Conservation (phyloP, 345 rosid species). For the Linum trigynum region DNA sequence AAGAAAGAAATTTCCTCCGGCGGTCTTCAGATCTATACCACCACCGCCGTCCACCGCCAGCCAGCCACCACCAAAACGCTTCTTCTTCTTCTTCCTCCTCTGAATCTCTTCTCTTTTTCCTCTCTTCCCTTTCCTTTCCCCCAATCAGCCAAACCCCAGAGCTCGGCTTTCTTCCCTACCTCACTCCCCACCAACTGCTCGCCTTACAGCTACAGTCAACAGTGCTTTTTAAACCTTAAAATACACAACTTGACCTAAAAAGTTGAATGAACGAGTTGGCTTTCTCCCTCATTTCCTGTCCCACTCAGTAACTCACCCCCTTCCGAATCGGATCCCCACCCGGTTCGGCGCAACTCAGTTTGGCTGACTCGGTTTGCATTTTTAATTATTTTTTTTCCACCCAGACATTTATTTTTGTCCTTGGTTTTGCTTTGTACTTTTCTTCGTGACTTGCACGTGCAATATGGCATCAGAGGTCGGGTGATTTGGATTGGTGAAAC, state of each 20-base stretch:
- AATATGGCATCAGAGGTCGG: not conserved
- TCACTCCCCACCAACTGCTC: not conserved
- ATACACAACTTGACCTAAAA: not conserved
- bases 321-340: too few species aligned
- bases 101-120: conserved; percentile 1
- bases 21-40: conserved; percentile 32
- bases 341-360: not conserved
- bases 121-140: not conserved
- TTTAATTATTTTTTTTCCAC: too few species aligned
- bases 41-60: not conserved
- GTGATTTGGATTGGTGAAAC: not conserved
- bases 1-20: conserved; percentile 2
- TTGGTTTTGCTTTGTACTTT: not conserved
- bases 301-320: too few species aligned
- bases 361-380: not conserved
- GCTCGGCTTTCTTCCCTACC: too few species aligned
- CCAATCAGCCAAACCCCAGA: too few species aligned
- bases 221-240: not conserved
- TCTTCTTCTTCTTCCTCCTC: too few species aligned
- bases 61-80: not conserved
- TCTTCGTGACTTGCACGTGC: conserved; percentile 1
- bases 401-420: too few species aligned
- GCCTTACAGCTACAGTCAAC: not conserved
- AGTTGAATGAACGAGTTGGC: not conserved
- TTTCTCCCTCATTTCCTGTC: too few species aligned